Percentiles rank a stretch among this genome's conserved stretches.
Conservation (phyloP, 1,139 yeast genomes). For the Yamadazyma trypodendri region DNA sequence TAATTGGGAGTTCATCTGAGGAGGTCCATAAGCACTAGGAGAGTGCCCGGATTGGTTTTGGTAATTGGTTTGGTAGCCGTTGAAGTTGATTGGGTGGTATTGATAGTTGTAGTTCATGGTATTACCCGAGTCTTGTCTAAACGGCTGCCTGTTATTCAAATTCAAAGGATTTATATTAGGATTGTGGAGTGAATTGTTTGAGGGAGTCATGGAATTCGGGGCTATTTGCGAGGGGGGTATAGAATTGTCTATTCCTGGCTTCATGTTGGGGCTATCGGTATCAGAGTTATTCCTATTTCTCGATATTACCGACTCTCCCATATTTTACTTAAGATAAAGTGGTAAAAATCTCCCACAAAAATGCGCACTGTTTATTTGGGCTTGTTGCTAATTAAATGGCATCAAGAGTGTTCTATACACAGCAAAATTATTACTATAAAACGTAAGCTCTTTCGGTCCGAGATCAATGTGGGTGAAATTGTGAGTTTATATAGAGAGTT, state of each 20-base stretch:
- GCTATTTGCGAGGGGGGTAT: background rate
- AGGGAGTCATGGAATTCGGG: conserved; percentile 1
- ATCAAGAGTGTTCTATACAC: too few relatives aligned
- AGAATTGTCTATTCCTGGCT: conserved; percentile 1
- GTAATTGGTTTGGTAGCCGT: background rate
- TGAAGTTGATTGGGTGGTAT: conserved; percentile 3
- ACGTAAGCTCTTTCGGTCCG: too few relatives aligned
- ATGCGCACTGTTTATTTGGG: background rate
- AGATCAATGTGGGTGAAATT: too few relatives aligned
- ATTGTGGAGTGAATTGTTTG: background rate
- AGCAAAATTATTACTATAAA: background rate
- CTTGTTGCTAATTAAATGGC: background rate
- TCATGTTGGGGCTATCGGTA: conserved; percentile 3
- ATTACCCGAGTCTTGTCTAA: conserved; percentile 3
- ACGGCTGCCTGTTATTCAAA: conserved; percentile 1
- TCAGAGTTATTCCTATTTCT: conserved; percentile 2
- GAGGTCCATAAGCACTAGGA: background rate
- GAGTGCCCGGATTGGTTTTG: background rate
- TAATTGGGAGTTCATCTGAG: background rate
- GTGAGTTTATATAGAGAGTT: too few relatives aligned
- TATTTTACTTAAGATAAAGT: background rate
- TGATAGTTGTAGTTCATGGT: conserved; percentile 4
- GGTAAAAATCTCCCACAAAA: conserved; percentile 1
- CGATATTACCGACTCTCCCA: conserved; percentile 5
- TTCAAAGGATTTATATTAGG: conserved; percentile 4